A percentile compares a stretch with the other conserved stretches of the same genome.
Conservation (phyloP, 139 green algal species). For the Tetraselmis chui region DNA sequence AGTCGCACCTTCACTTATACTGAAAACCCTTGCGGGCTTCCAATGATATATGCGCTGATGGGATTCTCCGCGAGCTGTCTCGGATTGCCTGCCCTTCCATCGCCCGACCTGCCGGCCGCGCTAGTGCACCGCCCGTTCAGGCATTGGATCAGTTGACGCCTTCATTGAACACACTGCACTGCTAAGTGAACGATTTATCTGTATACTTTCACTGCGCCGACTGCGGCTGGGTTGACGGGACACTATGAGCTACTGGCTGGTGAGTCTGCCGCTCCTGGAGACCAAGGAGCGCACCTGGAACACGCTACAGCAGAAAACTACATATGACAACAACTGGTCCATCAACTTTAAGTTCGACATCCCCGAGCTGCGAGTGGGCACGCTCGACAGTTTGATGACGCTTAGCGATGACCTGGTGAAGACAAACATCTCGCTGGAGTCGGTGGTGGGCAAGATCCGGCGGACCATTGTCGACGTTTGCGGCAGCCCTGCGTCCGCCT, state of each 20-base stretch:
- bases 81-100: no score
- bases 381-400: conserved; percentile 86
- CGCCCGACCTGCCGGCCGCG: no score
- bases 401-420: conserved; percentile 91
- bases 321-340: conserved; percentile 37
- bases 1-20: no score
- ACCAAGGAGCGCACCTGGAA: conserved; percentile 58
- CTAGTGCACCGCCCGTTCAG: no score
- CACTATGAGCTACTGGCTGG: conserved; percentile 58
- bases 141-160: no score
- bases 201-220: no score
- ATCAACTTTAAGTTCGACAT: conserved; percentile 71
- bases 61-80: no score
- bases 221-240: background rate
- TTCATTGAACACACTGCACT: no score
- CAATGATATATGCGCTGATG: no score
- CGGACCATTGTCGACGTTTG: conserved; percentile 56
- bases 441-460: conserved; percentile 80
- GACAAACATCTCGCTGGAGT: conserved; percentile 65
- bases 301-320: conserved; percentile 62
- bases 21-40: no score
- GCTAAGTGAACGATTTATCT: no score
- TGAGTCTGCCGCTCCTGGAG: conserved; percentile 50
- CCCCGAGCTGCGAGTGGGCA: conserved; percentile 86
- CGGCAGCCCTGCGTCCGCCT: conserved; percentile 9